A percentile compares a stretch with the other conserved stretches of the same genome.
Conservation (phyloP, 352 stramenopile genomes). For the Peronospora destructor region DNA sequence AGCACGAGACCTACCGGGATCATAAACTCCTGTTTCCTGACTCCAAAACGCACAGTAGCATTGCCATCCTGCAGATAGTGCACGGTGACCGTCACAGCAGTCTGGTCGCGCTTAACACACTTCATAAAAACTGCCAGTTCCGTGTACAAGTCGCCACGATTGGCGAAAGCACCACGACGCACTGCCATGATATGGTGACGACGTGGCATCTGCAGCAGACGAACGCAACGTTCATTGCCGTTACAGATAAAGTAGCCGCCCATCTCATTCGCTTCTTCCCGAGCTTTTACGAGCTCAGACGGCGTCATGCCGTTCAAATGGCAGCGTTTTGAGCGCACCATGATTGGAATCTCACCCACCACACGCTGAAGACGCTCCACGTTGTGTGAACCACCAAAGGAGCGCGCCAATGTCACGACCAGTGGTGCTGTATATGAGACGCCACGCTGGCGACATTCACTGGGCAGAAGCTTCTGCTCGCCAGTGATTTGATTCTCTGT, state of each 20-base stretch:
- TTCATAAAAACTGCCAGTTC: slow-evolving; percentile 96
- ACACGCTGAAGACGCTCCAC: slow-evolving; percentile 79
- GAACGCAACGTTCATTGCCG: slow-evolving; percentile 97
- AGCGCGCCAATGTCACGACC: slow-evolving; percentile 87
- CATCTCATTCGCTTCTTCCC: slow-evolving; percentile 95
- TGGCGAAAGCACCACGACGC: slow-evolving; percentile 95
- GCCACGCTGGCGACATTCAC: slow-evolving; percentile 94
- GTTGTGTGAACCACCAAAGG: slow-evolving; percentile 72
- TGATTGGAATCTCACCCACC: slow-evolving; percentile 96
- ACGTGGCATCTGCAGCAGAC: slow-evolving; percentile 93
- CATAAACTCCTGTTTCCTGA: slow-evolving; percentile 98
- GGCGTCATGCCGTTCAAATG: slow-evolving; percentile 88
- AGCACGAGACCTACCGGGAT: slow-evolving; percentile 95
- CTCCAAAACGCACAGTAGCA: slow-evolving; percentile 93
- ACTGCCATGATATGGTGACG: slow-evolving; percentile 91
- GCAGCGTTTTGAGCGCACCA: slow-evolving; percentile 95
- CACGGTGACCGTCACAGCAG: slow-evolving; percentile 94
- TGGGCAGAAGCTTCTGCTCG: slow-evolving; percentile 84
- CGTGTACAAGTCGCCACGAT: slow-evolving; percentile 94
- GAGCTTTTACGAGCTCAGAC: slow-evolving; percentile 78
- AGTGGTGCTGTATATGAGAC: slow-evolving; percentile 95
- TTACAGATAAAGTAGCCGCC: slow-evolving; percentile 99
- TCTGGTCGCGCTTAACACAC: slow-evolving; percentile 93
- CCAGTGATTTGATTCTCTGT: slow-evolving; percentile 77
- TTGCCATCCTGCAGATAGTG: slow-evolving; percentile 98